Evolutionary conservation across 31 red algal genomes (phyloP).

Genomic region (Odonthalia washingtoniensis): DNA sequence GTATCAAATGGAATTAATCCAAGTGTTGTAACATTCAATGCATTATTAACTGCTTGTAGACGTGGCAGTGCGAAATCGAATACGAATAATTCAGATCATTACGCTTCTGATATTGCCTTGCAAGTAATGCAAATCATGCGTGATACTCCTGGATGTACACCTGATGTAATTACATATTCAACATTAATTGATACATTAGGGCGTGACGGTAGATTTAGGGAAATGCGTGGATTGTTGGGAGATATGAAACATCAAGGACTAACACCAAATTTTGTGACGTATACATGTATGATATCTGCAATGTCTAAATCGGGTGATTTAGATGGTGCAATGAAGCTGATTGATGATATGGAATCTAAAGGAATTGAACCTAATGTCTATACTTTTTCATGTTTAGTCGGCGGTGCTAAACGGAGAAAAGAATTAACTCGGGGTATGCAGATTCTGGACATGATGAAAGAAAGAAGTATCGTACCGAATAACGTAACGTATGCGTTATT

Average conservation of each 20-base stretch:
- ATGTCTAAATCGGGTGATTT: slow-evolving; percentile 51
- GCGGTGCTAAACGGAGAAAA: slow-evolving; percentile 51
- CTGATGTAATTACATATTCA: slow-evolving; percentile 88
- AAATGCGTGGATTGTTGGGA: slow-evolving; percentile 53
- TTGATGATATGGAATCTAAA: slow-evolving; percentile 59
- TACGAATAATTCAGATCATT: background rate
- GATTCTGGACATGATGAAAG: slow-evolving; percentile 56
- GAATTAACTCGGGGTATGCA: slow-evolving; percentile 52
- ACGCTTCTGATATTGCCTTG: slow-evolving; percentile 45
- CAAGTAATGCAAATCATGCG: slow-evolving; percentile 56
- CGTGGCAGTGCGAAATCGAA: background rate
- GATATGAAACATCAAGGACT: slow-evolving; percentile 67
- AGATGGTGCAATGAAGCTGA: slow-evolving; percentile 50
- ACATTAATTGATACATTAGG: slow-evolving; percentile 83
- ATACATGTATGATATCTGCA: slow-evolving; percentile 76
- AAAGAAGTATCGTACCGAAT: slow-evolving; percentile 56
- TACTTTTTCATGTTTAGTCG: slow-evolving; percentile 77
- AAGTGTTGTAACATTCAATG: slow-evolving; percentile 75
- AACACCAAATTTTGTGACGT: slow-evolving; percentile 81
- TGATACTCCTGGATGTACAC: slow-evolving; percentile 18
- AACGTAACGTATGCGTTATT: slow-evolving; percentile 69
- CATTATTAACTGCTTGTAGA: slow-evolving; percentile 70
- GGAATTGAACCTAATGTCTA: slow-evolving; percentile 75
- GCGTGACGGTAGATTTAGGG: slow-evolving; percentile 49
- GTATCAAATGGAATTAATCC: slow-evolving; percentile 57